phyloP scores from a whole-genome alignment of 1,139 yeast genomes.

The Suhomyces kunorum region DNA sequence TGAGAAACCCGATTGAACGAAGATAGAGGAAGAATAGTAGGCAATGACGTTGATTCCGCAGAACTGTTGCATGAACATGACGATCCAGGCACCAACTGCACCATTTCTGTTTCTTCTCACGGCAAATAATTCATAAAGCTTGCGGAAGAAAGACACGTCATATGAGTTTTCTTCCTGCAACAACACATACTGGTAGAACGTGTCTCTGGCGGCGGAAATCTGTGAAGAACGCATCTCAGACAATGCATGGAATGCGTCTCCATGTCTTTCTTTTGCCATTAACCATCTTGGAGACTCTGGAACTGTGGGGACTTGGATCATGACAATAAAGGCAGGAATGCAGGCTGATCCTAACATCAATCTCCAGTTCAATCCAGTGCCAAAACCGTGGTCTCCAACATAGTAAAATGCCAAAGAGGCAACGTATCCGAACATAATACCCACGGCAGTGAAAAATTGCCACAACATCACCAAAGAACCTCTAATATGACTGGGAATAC shows the following conservation, averaged over 20 bases:
- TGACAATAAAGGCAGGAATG: conserved; percentile 70
- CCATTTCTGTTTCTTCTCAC: conserved; percentile 84
- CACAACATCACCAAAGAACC: conserved; percentile 86
- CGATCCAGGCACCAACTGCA: conserved; percentile 75
- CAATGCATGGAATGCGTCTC: conserved; percentile 26
- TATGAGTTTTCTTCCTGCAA: conserved; percentile 65
- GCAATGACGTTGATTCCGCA: conserved; percentile 92
- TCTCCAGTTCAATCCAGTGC: conserved; percentile 67
- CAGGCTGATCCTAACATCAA: conserved; percentile 78
- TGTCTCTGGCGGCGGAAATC: conserved; percentile 31
- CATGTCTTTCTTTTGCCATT: conserved; percentile 30
- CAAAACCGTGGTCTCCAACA: conserved; percentile 25
- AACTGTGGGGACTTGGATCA: conserved; percentile 60
- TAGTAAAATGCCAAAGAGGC: conserved; percentile 59
- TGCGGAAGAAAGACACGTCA: conserved; percentile 52
- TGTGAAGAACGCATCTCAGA: conserved; percentile 20
- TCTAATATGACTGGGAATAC: conserved; percentile 72
- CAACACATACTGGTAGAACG: conserved; percentile 30
- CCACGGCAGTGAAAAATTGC: conserved; percentile 88
- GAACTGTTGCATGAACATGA: conserved; percentile 90
- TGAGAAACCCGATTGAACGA: conserved; percentile 64
- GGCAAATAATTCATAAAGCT: conserved; percentile 57
- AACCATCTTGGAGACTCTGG: conserved; percentile 36
- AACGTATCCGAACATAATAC: conserved; percentile 80
- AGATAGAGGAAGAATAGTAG: conserved; percentile 74